phyloP scores from a whole-genome alignment of 768 basidiomycete species.

The Amanita exitialis region DNA sequence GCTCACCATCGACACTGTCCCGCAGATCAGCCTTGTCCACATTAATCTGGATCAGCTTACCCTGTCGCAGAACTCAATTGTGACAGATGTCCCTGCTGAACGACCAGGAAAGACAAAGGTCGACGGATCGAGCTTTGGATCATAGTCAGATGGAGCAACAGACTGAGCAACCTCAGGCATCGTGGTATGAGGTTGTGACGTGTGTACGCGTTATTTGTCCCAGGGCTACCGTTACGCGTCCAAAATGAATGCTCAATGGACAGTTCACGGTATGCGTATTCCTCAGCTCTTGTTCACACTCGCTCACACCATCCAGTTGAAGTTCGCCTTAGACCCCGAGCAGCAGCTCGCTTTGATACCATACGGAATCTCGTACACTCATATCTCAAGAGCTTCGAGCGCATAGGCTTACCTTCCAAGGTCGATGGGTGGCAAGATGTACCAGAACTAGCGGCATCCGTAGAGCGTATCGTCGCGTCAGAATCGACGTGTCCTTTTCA shows the following conservation, averaged over 20 bases:
- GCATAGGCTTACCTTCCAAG: slow-evolving; percentile 59
- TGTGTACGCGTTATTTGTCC: slow-evolving; percentile 45
- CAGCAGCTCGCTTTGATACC: slow-evolving; percentile 68
- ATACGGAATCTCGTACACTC: slow-evolving; percentile 55
- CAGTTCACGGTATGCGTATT: slow-evolving; percentile 44
- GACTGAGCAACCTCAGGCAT: neutral
- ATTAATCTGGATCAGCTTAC: slow-evolving; percentile 32
- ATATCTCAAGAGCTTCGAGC: slow-evolving; percentile 48
- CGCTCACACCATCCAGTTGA: slow-evolving; percentile 46
- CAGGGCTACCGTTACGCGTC: neutral
- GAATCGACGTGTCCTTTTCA: slow-evolving; percentile 56
- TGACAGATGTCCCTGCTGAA: slow-evolving; percentile 39
- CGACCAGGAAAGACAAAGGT: slow-evolving; percentile 48
- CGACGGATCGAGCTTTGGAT: slow-evolving; percentile 28
- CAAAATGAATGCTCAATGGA: slow-evolving; percentile 31
- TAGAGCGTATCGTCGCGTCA: slow-evolving; percentile 67
- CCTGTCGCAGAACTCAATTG: slow-evolving; percentile 89
- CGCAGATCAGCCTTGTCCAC: neutral
- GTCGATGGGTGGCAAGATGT: slow-evolving; percentile 76
- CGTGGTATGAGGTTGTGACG: neutral
- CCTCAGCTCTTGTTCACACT: neutral
- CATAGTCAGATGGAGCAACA: neutral
- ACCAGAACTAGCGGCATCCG: slow-evolving; percentile 57
- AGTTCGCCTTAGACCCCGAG: slow-evolving; percentile 60
- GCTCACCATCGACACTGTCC: slow-evolving; percentile 72